Conservation (phyloP, 768 basidiomycete species). For the Calocybe cyanea region DNA sequence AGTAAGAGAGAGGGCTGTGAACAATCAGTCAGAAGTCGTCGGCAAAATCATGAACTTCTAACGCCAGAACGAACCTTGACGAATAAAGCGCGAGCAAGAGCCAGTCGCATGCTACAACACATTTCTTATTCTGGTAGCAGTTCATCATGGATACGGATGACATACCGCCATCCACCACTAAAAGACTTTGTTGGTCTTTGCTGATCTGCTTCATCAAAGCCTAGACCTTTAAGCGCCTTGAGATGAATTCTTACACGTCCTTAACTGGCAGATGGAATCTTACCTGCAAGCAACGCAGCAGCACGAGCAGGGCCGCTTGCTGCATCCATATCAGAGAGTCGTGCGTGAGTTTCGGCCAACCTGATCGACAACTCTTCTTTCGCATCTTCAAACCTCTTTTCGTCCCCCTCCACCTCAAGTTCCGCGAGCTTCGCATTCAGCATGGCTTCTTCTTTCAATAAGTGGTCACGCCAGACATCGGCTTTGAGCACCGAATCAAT, state of each 20-base stretch:
- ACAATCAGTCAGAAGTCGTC: not conserved
- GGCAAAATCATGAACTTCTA: not conserved
- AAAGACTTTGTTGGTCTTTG: slow-evolving; percentile 78
- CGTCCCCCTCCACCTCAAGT: slow-evolving; percentile 72
- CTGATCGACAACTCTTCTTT: slow-evolving; percentile 81
- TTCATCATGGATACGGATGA: not conserved
- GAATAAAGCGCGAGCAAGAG: slow-evolving; percentile 91
- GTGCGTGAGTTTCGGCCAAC: slow-evolving; percentile 84
- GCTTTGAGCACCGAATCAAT: slow-evolving; percentile 96
- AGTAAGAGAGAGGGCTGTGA: slow-evolving; percentile 69
- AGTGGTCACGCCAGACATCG: slow-evolving; percentile 97
- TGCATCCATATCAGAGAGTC: slow-evolving; percentile 96
- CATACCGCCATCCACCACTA: slow-evolving; percentile 92
- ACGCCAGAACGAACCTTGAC: slow-evolving; percentile 77
- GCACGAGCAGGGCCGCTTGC: slow-evolving; percentile 96
- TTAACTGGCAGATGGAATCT: not conserved
- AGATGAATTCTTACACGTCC: not conserved
- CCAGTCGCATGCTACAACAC: slow-evolving; percentile 80
- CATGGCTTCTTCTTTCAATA: slow-evolving; percentile 77
- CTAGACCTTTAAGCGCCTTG: slow-evolving; percentile 56
- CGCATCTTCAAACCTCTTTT: slow-evolving; percentile 78
- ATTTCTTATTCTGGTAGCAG: slow-evolving; percentile 3
- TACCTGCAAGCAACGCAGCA: slow-evolving; percentile 83
- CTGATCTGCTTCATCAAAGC: slow-evolving; percentile 89
- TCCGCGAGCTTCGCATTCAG: slow-evolving; percentile 71